Evolutionary conservation across 1,284 basidiomycete species (phyloP).

Genomic region (Cryptococcus wingfieldii): DNA sequence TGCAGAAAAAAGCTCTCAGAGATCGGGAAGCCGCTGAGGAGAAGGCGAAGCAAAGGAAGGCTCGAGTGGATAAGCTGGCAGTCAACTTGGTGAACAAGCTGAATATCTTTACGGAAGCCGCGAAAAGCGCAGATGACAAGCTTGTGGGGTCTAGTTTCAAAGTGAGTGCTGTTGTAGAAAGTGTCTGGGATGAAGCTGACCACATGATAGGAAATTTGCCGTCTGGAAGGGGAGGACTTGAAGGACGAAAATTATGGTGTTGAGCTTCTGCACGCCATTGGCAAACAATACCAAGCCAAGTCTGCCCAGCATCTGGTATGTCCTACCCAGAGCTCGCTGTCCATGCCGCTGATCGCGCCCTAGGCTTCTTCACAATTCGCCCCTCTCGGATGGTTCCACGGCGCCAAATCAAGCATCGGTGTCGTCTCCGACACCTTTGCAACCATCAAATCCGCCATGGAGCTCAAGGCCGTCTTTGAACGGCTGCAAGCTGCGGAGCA

Average conservation of each 20-base stretch:
- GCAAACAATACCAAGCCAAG: conserved; percentile 82
- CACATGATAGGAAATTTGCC: conserved; percentile 59
- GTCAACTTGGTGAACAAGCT: conserved; percentile 82
- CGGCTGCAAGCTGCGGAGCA: conserved; percentile 90
- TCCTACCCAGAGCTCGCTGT: neutral
- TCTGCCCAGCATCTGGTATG: conserved; percentile 54
- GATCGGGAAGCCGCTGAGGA: conserved; percentile 73
- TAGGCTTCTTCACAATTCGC: conserved; percentile 59
- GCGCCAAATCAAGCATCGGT: conserved; percentile 88
- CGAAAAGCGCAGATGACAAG: conserved; percentile 65
- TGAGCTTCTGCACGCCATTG: conserved; percentile 86
- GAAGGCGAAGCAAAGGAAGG: conserved; percentile 74
- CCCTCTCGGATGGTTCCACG: conserved; percentile 74
- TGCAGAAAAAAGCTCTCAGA: conserved; percentile 60
- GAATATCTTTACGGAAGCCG: conserved; percentile 86
- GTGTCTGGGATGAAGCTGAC: neutral
- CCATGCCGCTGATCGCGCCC: neutral
- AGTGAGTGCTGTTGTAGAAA: conserved; percentile 16
- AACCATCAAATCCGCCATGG: conserved; percentile 60
- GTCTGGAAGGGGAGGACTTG: conserved; percentile 78
- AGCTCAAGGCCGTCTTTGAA: conserved; percentile 92
- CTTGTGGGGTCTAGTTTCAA: conserved; percentile 53
- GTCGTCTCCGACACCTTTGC: conserved; percentile 90
- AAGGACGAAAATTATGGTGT: conserved; percentile 88
- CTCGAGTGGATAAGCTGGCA: conserved; percentile 75